These are phyloP conservation scores for Stachybotrys elegans DNA, from an alignment of 2,329 filamentous ascomycete genomes.

Conservation along the genomic window DNA sequence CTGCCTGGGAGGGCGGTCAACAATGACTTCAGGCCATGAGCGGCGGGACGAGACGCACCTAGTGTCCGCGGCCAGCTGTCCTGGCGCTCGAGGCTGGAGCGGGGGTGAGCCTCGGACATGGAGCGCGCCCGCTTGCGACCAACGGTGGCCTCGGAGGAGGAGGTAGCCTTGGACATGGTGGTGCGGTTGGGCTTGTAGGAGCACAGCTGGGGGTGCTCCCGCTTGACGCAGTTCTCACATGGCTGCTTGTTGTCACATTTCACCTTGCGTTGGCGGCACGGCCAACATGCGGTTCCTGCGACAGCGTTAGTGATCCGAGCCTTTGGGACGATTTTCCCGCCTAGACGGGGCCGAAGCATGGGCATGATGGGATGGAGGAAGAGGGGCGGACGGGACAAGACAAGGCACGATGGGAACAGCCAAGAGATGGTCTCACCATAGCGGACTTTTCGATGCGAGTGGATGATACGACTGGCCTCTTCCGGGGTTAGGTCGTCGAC, in stretches of 20 bases:
- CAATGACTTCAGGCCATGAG: no score
- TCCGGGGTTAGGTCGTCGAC: slow-evolving; percentile 58
- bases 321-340: no score
- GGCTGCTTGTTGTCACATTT: slow-evolving; percentile 66
- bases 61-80: slow-evolving; percentile 38
- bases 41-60: slow-evolving; percentile 24
- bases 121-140: slow-evolving; percentile 29
- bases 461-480: slow-evolving; percentile 63
- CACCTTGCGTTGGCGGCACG: slow-evolving; percentile 62
- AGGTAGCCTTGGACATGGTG: slow-evolving; percentile 28
- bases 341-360: no score
- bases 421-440: slow-evolving; percentile 56
- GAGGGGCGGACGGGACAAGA: no score
- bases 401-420: no score
- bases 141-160: slow-evolving; percentile 17
- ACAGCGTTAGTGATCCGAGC: slow-evolving; percentile 8
- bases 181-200: slow-evolving; percentile 60
- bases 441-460: slow-evolving; percentile 63
- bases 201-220: slow-evolving; percentile 59
- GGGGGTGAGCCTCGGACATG: slow-evolving; percentile 24
- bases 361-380: no score
- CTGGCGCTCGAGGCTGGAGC: slow-evolving; percentile 29
- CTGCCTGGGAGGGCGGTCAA: no score
- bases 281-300: slow-evolving; percentile 60
- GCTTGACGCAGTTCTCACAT: slow-evolving; percentile 63